Evolutionary conservation across 2,329 filamentous ascomycete species (phyloP), one percentile per base, ranked within the genome.

Genomic region (Emmonsiellopsis sp.): DNA sequence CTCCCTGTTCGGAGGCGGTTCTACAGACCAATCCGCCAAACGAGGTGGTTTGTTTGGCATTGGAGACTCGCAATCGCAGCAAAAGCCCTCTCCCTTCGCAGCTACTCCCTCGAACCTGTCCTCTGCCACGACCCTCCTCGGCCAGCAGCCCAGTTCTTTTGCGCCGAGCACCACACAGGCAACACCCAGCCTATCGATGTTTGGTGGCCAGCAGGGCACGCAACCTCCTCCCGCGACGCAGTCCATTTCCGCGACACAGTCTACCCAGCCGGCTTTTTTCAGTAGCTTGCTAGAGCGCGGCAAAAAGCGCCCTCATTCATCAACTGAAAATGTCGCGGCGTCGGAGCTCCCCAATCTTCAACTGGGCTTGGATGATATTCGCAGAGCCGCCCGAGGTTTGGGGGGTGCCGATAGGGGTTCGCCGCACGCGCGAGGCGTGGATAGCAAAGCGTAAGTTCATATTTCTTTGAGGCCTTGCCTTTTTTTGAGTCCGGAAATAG

Each of bases 331-430:
- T 47, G 70, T 63, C 53, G 73, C 71, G 53, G 82, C 87, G 65
- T 85, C 87, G 60, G 89, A 96, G 56, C 79, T 98, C 45, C 92
- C 93, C 6, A 87, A 85, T 64, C 79, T 98, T 59, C 91, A 97
- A 71, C 81, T 98, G 52, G 92, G 93, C 20, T 79, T 98, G 34
- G 88, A 89, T 55, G 93, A 98, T 73, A 86, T 98, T 63, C 79
- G 82, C 55, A 77, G 82, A 59, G 83, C 79, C 78, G 93, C 77
- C 73, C 89, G 80, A 76, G 91, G 78, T 60, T 78, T 98, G 61
- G 83, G 94, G 26, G 83, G 85, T 41, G 83, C 85, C 42, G 81
- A 85, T 20, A 78, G 80, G 68, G 73, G 76, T 26, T 67, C 70
- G 51, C 56, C 64, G 3, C 70, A 75, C 52, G 71, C 67, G 10